phyloP scores from a whole-genome alignment of 2,329 filamentous ascomycete genomes.

The Alternaria ethzedia region DNA sequence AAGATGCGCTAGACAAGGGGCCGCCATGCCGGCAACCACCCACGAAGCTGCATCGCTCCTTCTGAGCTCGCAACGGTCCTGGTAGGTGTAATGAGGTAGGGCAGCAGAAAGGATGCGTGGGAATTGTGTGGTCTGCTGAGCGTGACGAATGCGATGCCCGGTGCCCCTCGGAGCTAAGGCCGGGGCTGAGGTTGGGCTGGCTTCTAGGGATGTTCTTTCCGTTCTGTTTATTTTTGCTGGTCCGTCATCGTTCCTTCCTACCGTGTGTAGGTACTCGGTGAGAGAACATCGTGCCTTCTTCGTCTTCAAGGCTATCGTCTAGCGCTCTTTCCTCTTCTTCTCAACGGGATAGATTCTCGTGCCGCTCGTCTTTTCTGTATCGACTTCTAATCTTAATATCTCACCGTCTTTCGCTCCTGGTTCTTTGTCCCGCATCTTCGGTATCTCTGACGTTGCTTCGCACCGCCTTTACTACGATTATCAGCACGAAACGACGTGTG shows the following conservation, averaged over 20 bases:
- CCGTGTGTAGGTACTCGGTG: conserved; percentile 1
- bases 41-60: conserved; percentile 35
- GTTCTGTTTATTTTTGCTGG: neutral
- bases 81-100: conserved; percentile 31
- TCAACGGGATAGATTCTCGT: conserved; percentile 2
- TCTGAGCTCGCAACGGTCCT: conserved; percentile 16
- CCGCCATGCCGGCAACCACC: conserved; percentile 34
- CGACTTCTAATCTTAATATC: conserved; percentile 15
- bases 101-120: conserved; percentile 8
- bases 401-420: conserved; percentile 4
- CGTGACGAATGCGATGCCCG: conserved; percentile 8
- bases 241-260: conserved; percentile 16
- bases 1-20: conserved; percentile 29
- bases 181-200: neutral
- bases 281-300: conserved; percentile 28
- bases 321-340: conserved; percentile 14
- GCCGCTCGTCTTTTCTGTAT: conserved; percentile 12
- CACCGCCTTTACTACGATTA: neutral
- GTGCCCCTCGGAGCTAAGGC: conserved; percentile 9
- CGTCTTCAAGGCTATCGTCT: neutral
- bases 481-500: neutral
- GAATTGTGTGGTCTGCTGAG: conserved; percentile 23
- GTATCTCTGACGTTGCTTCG: conserved; percentile 4
- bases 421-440: neutral
- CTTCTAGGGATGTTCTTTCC: conserved; percentile 21